Evolutionary conservation across 2,329 filamentous ascomycete species (phyloP).

Genomic region (Xylaria sp.): DNA sequence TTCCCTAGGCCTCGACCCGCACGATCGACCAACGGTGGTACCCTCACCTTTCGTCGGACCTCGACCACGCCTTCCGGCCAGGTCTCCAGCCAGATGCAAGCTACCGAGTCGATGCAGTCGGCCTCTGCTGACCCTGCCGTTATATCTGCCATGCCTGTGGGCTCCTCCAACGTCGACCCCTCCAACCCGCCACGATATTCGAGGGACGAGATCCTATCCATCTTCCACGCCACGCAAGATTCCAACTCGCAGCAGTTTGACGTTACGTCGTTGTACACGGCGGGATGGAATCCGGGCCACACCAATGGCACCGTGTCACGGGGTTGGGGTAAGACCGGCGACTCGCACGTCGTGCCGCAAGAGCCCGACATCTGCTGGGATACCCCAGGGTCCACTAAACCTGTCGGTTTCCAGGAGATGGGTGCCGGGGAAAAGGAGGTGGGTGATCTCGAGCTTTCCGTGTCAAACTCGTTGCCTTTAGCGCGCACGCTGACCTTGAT

Average conservation of each 20-base stretch:
- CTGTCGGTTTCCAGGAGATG: conserved; percentile 75
- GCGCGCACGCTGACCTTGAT: conserved; percentile 33
- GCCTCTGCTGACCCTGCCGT: conserved; percentile 51
- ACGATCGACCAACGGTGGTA: conserved; percentile 63
- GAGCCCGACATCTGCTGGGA: conserved; percentile 97
- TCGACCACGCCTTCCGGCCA: conserved; percentile 57
- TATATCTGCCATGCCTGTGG: conserved; percentile 59
- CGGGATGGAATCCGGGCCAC: conserved; percentile 77
- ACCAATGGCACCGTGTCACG: conserved; percentile 64
- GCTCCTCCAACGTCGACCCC: conserved; percentile 51
- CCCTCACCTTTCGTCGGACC: conserved; percentile 65
- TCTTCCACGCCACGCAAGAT: conserved; percentile 59
- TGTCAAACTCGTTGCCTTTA: not conserved
- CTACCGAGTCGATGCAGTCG: conserved; percentile 35
- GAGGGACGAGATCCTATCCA: conserved; percentile 75
- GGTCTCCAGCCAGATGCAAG: conserved; percentile 44
- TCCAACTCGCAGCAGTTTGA: conserved; percentile 57
- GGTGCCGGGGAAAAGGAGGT: conserved; percentile 63
- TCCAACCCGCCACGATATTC: conserved; percentile 66
- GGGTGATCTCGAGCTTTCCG: conserved; percentile 31
- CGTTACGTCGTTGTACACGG: conserved; percentile 69
- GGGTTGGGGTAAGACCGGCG: conserved; percentile 77
- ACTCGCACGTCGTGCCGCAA: conserved; percentile 71
- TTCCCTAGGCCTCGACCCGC: conserved; percentile 58
- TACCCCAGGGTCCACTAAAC: conserved; percentile 66